Evolutionary conservation across 2,329 filamentous ascomycete species (phyloP).

Genomic region (Ampelomyces quisqualis): DNA sequence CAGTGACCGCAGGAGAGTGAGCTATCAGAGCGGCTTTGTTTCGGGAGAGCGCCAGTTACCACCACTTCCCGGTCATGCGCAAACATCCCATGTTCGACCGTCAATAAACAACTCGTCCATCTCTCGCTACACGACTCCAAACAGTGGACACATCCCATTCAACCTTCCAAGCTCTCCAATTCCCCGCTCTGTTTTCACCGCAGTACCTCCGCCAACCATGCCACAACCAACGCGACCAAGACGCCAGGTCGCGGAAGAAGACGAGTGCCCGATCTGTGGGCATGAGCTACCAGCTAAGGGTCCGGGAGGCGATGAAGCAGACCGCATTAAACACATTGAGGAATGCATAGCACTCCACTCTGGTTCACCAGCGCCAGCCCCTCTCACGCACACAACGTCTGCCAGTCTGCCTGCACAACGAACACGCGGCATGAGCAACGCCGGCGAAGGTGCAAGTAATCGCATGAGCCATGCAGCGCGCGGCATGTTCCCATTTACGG

Average conservation of each 20-base stretch:
- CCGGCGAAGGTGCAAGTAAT: conserved; percentile 26
- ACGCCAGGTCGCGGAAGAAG: conserved; percentile 60
- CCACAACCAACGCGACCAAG: conserved; percentile 25
- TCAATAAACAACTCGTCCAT: conserved; percentile 13
- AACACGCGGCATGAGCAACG: conserved; percentile 38
- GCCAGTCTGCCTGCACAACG: conserved; percentile 32
- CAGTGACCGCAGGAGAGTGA: conserved; percentile 24
- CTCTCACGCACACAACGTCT: conserved; percentile 21
- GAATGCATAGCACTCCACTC: conserved; percentile 44
- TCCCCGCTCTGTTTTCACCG: conserved; percentile 15
- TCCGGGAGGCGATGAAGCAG: conserved; percentile 41
- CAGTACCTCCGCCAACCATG: conserved; percentile 14
- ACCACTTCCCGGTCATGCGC: conserved; percentile 17
- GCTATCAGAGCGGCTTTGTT: conserved; percentile 25
- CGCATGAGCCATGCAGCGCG: conserved; percentile 29
- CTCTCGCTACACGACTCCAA: conserved; percentile 11
- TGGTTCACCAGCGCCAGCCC: conserved; percentile 19
- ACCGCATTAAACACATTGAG: conserved; percentile 49
- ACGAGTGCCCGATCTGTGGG: conserved; percentile 78
- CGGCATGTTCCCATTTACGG: conserved; percentile 55
- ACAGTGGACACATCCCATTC: conserved; percentile 7
- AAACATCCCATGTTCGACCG: conserved; percentile 12
- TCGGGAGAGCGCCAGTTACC: conserved; percentile 29
- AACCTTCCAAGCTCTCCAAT: conserved; percentile 15
- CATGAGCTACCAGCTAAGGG: conserved; percentile 62